Conservation (phyloP, 169 alveolate species). For the Neospora caninum region DNA sequence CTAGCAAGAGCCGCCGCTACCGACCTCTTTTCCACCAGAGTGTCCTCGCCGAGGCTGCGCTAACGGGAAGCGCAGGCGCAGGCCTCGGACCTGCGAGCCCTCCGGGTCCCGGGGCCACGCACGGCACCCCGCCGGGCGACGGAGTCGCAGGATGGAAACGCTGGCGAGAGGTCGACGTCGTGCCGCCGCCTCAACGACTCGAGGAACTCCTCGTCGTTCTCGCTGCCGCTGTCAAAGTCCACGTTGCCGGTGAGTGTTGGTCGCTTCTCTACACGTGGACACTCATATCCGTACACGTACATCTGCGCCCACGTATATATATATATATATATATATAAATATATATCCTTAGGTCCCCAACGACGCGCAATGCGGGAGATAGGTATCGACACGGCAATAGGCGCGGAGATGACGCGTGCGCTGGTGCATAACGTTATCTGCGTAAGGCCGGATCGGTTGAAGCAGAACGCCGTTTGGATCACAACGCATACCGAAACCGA, state of each 20-base stretch:
- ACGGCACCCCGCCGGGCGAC: neutral
- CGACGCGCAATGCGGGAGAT: too few species aligned
- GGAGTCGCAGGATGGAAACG: conserved; percentile 3
- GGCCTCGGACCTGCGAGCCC: neutral
- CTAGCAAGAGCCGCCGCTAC: neutral
- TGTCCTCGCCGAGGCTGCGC: conserved; percentile 55
- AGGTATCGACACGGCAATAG: too few species aligned
- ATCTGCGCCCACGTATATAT: neutral
- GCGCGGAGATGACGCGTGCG: too few species aligned
- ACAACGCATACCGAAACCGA: too few species aligned
- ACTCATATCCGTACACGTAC: neutral
- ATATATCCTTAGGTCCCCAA: too few species aligned
- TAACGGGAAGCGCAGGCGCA: neutral
- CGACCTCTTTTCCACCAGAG: conserved; percentile 61
- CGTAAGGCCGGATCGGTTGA: too few species aligned
- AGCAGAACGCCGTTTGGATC: too few species aligned
- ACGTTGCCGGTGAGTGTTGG: conserved; percentile 8
- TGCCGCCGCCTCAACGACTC: conserved; percentile 43
- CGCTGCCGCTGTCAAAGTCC: conserved; percentile 66
- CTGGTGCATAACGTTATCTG: too few species aligned
- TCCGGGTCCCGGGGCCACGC: neutral
- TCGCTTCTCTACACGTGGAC: neutral
- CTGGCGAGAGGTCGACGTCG: conserved; percentile 51
- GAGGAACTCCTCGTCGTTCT: conserved; percentile 48
- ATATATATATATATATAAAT: neutral